Percentiles rank a stretch among this genome's conserved stretches.
Conservation (phyloP, 495 filamentous ascomycete genomes). For the Penicillium coprophilum region DNA sequence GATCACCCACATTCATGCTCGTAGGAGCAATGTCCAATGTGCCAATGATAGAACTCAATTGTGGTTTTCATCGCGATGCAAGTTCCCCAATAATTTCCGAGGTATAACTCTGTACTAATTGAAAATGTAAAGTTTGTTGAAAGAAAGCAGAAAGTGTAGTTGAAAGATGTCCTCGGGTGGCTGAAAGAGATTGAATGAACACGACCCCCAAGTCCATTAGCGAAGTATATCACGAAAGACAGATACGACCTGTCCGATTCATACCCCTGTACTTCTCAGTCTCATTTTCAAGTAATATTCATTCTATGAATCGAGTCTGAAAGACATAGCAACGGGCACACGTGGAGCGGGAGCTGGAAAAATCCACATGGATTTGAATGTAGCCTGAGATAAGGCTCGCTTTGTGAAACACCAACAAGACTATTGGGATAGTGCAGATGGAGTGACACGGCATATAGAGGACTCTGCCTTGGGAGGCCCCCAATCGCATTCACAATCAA, state of each 20-base stretch:
- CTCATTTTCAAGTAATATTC: neutral
- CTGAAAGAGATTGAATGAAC: neutral
- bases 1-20: too few species aligned
- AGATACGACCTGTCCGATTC: neutral
- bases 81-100: neutral
- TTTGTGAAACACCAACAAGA: neutral
- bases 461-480: neutral
- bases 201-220: neutral
- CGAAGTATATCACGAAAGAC: neutral
- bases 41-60: neutral
- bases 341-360: constrained; percentile 1
- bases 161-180: neutral
- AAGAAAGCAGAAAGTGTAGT: neutral
- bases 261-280: neutral
- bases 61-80: neutral
- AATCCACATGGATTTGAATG: neutral
- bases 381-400: neutral
- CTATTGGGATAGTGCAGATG: neutral
- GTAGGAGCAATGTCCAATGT: neutral
- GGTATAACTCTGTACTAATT: neutral
- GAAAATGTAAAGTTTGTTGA: neutral
- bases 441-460: neutral
- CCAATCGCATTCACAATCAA: neutral
- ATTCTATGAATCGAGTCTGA: neutral
- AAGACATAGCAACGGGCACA: neutral